A percentile compares a stretch with the other conserved stretches of the same genome.
Conservation (phyloP, 2,329 filamentous ascomycete genomes). For the Aciculosporium take region DNA sequence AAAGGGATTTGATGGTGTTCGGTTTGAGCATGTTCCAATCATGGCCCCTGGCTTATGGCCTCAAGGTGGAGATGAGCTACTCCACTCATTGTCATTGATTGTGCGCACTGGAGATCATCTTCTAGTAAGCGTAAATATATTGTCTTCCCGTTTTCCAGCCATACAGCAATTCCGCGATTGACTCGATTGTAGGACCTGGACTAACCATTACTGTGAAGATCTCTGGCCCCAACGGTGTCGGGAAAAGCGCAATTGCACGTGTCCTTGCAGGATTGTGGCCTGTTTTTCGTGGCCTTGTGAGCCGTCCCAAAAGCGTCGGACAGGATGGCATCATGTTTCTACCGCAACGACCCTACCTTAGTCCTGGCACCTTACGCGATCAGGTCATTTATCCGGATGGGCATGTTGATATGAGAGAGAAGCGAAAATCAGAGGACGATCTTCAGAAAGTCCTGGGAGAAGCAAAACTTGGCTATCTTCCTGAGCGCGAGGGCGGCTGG, state of each 20-base stretch:
- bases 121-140: conserved; percentile 33
- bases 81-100: conserved; percentile 79
- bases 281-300: conserved; percentile 83
- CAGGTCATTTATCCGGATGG: conserved; percentile 97
- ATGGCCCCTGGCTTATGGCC: conserved; percentile 83
- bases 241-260: conserved; percentile 78
- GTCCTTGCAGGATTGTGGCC: conserved; percentile 91
- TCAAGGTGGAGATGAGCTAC: conserved; percentile 77
- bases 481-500: conserved; percentile 87
- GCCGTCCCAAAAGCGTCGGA: conserved; percentile 64
- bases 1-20: conserved; percentile 86
- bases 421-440: conserved; percentile 62
- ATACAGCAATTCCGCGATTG: neutral
- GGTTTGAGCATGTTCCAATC: conserved; percentile 83
- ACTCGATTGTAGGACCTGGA: neutral
- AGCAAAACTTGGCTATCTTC: conserved; percentile 75
- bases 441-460: conserved; percentile 67
- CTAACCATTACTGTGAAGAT: conserved; percentile 34
- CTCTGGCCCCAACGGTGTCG: conserved; percentile 86
- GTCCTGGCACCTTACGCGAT: conserved; percentile 81
- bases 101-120: conserved; percentile 85
- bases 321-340: conserved; percentile 97
- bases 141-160: neutral
- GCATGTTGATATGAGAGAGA: conserved; percentile 81
- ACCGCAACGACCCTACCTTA: conserved; percentile 84